Evolutionary conservation across 2,329 filamentous ascomycete species (phyloP), one percentile per base, ranked within the genome.

Genomic region (Penicillium paneum): DNA sequence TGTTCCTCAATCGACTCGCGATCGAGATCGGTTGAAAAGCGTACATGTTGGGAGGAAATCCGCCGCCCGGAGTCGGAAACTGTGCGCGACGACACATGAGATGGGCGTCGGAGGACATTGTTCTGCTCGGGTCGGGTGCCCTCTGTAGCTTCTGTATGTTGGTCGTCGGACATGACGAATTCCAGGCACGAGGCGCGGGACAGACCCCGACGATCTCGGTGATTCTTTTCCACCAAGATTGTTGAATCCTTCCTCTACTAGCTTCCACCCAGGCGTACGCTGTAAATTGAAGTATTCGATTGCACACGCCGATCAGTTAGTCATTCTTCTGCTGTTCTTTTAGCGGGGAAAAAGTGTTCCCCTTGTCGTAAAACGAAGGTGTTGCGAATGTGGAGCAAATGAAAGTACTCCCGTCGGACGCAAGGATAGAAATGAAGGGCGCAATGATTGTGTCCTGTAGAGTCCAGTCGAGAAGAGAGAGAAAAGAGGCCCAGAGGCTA

Each of bases 1-100:
- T 62, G 55, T 31, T 63, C 62, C 47, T 66, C 64, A 34, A 32
- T 53, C 10, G 61, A 40, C 19, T 52, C 58, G 40, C 60, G 64
- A n/a, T 70, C 67, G 42, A 71, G 45, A 43, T 71, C 69, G 26
- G 66, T 62, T 12, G 68, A 71, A 34, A 71, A 71, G 12, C 69
- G 69, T 31, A 71, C 68, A 63, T 67, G 66, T 32, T 66, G 67
- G 34, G 68, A 67, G 15, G 66, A 71, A 32, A 59, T 34, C 15
- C 69, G 64, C 13, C 67, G 64, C 29, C 63, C 66, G 5, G 59
- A 58, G 49, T 70, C 69, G 44, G 68, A 70, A 35, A 63, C 42
- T 13, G 64, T 60, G 47, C 64, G 67, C 17, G 64, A 61, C 13
- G 68, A 65, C 5, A 63, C 59, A 17, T 68, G 55, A 4, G 69